Evolutionary conservation across 2,329 filamentous ascomycete genomes (phyloP).

Genomic region (Sarocladiaceae sp.): DNA sequence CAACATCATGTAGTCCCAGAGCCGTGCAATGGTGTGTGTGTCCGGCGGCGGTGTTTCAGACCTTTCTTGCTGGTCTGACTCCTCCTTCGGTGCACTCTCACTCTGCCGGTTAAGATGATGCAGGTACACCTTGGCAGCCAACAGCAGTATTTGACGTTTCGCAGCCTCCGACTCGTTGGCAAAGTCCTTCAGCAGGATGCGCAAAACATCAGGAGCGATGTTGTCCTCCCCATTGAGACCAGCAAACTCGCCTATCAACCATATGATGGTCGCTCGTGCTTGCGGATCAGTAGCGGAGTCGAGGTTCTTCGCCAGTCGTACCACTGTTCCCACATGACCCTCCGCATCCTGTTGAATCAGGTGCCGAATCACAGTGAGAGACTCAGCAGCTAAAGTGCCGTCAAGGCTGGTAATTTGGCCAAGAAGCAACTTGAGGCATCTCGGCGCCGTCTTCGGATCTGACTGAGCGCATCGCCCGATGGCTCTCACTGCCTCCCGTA

Average conservation of each 20-base stretch:
- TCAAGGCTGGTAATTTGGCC: constrained; percentile 85
- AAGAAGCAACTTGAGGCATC: constrained; percentile 77
- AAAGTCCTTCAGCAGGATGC: constrained; percentile 83
- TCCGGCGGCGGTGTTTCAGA: constrained; percentile 15
- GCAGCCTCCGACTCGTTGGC: constrained; percentile 75
- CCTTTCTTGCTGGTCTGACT: constrained; percentile 22
- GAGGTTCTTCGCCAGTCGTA: constrained; percentile 83
- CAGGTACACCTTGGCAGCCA: constrained; percentile 95
- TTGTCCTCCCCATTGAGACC: constrained; percentile 75
- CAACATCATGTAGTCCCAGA: constrained; percentile 81
- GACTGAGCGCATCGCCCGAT: constrained; percentile 90
- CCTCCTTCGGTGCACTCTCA: constrained; percentile 29
- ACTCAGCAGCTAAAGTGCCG: constrained; percentile 82
- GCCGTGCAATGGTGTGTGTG: constrained; percentile 60
- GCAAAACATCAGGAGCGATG: constrained; percentile 85
- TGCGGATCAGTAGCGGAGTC: constrained; percentile 83
- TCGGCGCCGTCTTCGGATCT: constrained; percentile 60
- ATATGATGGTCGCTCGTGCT: constrained; percentile 90
- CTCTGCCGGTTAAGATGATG: constrained; percentile 69
- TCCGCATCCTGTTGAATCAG: constrained; percentile 86
- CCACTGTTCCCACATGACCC: constrained; percentile 76
- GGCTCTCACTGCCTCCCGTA: constrained; percentile 83
- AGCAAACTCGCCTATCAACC: constrained; percentile 93
- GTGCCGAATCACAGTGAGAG: constrained; percentile 89
- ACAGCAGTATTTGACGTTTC: constrained; percentile 83